Evolutionary conservation across 202 grass and related monocot species (phyloP), one percentile per base, ranked within the genome.

Genomic region (Panicum hallii): DNA sequence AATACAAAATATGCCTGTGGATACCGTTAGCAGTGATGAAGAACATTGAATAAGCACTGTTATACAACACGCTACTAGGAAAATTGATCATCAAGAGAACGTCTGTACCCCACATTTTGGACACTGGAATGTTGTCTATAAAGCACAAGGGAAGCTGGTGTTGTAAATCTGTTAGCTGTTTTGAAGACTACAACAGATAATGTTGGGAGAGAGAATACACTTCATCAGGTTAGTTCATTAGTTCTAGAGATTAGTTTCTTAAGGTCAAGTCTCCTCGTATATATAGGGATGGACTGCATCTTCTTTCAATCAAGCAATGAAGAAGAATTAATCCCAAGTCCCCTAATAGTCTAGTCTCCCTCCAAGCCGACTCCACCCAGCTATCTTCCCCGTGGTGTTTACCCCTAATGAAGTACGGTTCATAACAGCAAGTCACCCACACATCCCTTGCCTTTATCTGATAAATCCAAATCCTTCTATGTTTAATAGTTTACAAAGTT

Each of bases 61-160:
- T 68, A 53, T 19, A 43, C 7, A 50, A 14, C 34, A 72, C 1
- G 16, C 57, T 17, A 62, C 23, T 30, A 62, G 42, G n/a, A 46
- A 58, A 77, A 61, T 60, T 10, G 11, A 77, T 6, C 6, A 44
- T 58, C 19, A 6, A 19, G 16, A 32, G 2, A 30, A 52, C 12
- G 16, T 72, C 23, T 49, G 8, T 44, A 2, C 23, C 34, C 10
- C 50, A 55, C 6, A 45, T 38, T 47, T 69, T 84, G 17, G 13
- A 5, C 42, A 79, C 7, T 11, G 4, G 1, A 43, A 54, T 54
- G 2, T 2, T 61, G 4, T 23, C n/a, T 5, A 55, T 23, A 13
- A 84, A 77, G 40, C 53, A 75, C 43, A 74, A 0, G 69, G 58
- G 2, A 81, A 67, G 52, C 30, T 75, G n/a, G 42, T 5, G 28